Evolutionary conservation across 164 flowering plant species (phyloP), one percentile per base, ranked within the genome.

Genomic region (Malania oleifera): DNA sequence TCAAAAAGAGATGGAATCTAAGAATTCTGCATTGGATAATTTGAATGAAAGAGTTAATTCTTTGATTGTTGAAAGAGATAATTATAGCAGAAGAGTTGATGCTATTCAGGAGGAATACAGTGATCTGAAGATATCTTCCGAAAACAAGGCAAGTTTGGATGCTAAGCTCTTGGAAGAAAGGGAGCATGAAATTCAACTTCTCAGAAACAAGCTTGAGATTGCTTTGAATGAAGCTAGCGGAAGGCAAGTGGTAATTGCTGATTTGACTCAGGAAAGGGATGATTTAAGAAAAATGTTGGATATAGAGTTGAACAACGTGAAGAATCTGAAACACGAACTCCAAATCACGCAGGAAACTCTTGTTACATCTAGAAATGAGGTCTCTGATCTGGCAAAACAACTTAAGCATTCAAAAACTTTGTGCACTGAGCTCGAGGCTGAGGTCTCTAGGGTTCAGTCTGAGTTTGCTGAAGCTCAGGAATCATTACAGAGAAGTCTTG

Each of bases 251-350:
- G 17, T 65, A 40, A 63, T 85, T 64, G 31, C 66, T 23, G 74
- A 72, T 51, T 66, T 90, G 72, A 73, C 70, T 13, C 60, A 64
- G 49, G 90, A 87, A 68, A 84, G 68, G 61, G 87, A 88, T 23
- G 60, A 60, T 61, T 55, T 83, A 49, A 73, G 28, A 59, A 66
- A 70, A 58, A 52, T 54, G 71, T 66, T 93, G 39, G 77, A 77
- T 53, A 22, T 27, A 22, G 86, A 87, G 63, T 19, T 64, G 50
- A 39, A 40, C 49, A 75, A 64, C 19, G 71, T 73, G 26, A 74
- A 74, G 46, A 76, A 56, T 48, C 63, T 89, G 62, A 78, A 68
- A 55, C 25, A 67, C 13, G 88, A 90, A 64, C 82, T 89, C 53
- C 60, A 71, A 51, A 48, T 54, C 17, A 68, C 66, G 10, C 62